Evolutionary conservation across 2,329 filamentous ascomycete species (phyloP).

Genomic region (Claviceps purpurea): DNA sequence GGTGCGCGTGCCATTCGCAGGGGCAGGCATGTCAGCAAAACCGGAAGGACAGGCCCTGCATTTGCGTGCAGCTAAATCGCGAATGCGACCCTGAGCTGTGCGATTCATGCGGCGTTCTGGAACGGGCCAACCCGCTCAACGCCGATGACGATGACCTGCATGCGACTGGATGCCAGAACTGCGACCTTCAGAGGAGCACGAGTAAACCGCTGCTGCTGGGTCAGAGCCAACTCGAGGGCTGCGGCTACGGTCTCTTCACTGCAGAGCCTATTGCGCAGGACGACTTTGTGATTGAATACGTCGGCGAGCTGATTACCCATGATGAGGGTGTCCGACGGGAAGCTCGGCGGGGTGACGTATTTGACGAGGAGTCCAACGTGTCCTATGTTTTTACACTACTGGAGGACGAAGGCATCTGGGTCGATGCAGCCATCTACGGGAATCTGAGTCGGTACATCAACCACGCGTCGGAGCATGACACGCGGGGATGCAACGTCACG

Average conservation of each 20-base stretch:
- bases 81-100: conserved; percentile 75
- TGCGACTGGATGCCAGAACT: conserved; percentile 55
- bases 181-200: conserved; percentile 53
- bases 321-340: conserved; percentile 58
- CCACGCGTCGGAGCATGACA: conserved; percentile 44
- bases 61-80: conserved; percentile 57
- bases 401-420: conserved; percentile 48
- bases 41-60: conserved; percentile 48
- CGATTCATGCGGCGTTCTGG: conserved; percentile 51
- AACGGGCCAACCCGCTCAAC: conserved; percentile 57
- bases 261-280: conserved; percentile 52
- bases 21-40: conserved; percentile 46
- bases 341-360: conserved; percentile 44
- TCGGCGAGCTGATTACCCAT: conserved; percentile 60
- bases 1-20: conserved; percentile 47
- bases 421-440: conserved; percentile 64
- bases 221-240: conserved; percentile 50
- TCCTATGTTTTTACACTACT: conserved; percentile 52
- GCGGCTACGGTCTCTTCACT: conserved; percentile 64
- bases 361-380: conserved; percentile 45
- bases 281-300: conserved; percentile 72
- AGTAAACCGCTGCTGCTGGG: conserved; percentile 56
- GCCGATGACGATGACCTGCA: conserved; percentile 44
- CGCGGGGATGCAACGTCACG: conserved; percentile 44
- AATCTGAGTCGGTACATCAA: conserved; percentile 80